A percentile compares a stretch with the other conserved stretches of the same genome.
Conservation (phyloP, 2,329 filamentous ascomycete genomes). For the Coleophoma crateriformis region DNA sequence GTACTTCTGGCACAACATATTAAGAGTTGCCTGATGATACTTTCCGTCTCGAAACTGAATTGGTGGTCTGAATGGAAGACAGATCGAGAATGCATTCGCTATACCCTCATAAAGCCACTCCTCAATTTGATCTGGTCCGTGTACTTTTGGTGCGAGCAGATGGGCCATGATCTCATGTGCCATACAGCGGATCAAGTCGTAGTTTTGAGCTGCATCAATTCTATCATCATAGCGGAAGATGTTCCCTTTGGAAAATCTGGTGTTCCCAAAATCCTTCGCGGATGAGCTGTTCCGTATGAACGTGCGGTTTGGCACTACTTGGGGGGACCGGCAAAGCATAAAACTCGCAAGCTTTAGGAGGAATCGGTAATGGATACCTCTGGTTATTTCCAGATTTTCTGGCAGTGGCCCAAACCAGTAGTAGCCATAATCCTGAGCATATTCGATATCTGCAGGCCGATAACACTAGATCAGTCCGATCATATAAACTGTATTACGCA, state of each 20-base stretch:
- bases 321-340: slow-evolving; percentile 10
- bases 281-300: slow-evolving; percentile 11
- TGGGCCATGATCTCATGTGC: slow-evolving; percentile 13
- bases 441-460: neutral
- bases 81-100: slow-evolving; percentile 13
- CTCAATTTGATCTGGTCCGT: slow-evolving; percentile 3
- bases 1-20: slow-evolving; percentile 15
- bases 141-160: slow-evolving; percentile 9
- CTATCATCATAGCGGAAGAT: slow-evolving; percentile 18
- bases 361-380: slow-evolving; percentile 13
- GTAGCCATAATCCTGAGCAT: slow-evolving; percentile 13
- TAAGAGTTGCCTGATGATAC: slow-evolving; percentile 17
- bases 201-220: slow-evolving; percentile 12
- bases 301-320: slow-evolving; percentile 11
- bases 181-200: slow-evolving; percentile 15
- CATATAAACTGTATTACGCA: neutral
- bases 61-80: slow-evolving; percentile 16
- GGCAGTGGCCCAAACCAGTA: slow-evolving; percentile 22
- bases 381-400: slow-evolving; percentile 15
- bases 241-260: slow-evolving; percentile 11
- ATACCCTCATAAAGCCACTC: slow-evolving; percentile 17
- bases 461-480: neutral
- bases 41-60: slow-evolving; percentile 10
- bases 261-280: slow-evolving; percentile 5
- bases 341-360: slow-evolving; percentile 12